These are phyloP conservation scores for Podila verticillata DNA, from an alignment of 192 early-diverging fungal species.

Conservation along the genomic window DNA sequence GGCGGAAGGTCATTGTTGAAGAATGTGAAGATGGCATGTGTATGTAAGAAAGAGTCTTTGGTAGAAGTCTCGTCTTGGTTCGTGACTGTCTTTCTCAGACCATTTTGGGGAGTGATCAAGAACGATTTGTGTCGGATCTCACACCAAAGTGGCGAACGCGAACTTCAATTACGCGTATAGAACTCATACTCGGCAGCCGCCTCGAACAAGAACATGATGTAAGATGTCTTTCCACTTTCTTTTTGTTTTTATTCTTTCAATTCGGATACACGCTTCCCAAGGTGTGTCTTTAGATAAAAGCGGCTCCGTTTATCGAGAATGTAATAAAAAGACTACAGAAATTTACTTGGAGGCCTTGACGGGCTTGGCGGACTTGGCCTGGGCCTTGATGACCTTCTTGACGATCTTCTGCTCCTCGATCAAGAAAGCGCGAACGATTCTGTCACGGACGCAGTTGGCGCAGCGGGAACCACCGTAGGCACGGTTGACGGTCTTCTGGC, in stretches of 20 bases:
- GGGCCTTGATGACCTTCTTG: constrained; percentile 97
- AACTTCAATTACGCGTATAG: no score
- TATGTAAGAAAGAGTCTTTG: neutral
- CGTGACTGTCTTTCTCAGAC: no score
- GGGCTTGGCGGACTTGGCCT: constrained; percentile 58
- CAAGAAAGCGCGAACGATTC: constrained; percentile 98
- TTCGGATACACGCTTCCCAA: neutral
- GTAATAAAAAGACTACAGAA: neutral
- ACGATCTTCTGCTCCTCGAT: constrained; percentile 99
- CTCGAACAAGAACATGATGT: neutral
- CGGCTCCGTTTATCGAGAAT: neutral
- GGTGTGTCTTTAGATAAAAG: neutral
- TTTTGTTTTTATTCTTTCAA: constrained; percentile 1
- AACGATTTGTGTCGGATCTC: no score
- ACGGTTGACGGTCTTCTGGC: constrained; percentile 92
- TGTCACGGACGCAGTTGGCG: constrained; percentile 76
- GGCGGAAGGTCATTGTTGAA: constrained; percentile 9
- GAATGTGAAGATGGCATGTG: neutral
- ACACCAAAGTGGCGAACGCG: no score
- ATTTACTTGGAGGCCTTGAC: constrained; percentile 46
- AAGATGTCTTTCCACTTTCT: neutral
- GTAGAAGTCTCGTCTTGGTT: neutral
- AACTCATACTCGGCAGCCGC: no score
- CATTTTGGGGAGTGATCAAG: no score
- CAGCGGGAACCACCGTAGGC: constrained; percentile 98